Percentiles rank a stretch among this genome's conserved stretches.
These are phyloP conservation scores for Pyrus betulifolia DNA, from an alignment of 306 rosid species.

Conservation along the genomic window DNA sequence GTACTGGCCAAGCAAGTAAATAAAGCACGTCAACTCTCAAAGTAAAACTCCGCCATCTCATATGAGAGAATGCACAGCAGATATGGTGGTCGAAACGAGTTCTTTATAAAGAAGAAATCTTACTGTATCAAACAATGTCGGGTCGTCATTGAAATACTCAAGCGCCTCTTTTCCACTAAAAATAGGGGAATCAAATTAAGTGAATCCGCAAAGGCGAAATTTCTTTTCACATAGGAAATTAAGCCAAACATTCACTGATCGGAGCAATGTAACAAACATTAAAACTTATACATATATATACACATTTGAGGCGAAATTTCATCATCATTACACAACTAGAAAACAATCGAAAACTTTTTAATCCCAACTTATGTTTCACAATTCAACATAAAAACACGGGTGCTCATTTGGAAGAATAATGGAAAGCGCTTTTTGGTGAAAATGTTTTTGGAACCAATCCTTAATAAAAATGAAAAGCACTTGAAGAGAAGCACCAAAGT, in stretches of 20 bases:
- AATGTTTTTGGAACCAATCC: too few relatives aligned
- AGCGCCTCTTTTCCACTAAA: slow-evolving; percentile 82
- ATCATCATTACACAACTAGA: not conserved
- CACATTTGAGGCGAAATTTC: too few relatives aligned
- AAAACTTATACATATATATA: not conserved
- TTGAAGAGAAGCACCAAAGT: not conserved
- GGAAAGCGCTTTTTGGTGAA: too few relatives aligned
- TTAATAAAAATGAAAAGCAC: too few relatives aligned
- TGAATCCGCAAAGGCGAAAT: not conserved
- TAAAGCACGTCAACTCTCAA: slow-evolving; percentile 12
- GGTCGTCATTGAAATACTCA: slow-evolving; percentile 69
- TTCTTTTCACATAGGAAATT: not conserved
- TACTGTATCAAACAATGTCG: slow-evolving; percentile 63
- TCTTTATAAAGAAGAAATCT: slow-evolving; percentile 3
- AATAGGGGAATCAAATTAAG: not conserved
- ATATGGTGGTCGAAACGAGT: not conserved
- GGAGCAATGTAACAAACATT: not conserved
- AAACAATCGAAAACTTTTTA: not conserved
- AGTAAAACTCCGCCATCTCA: slow-evolving; percentile 1
- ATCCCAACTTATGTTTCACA: not conserved
- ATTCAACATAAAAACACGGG: not conserved
- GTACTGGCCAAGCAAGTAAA: slow-evolving; percentile 54
- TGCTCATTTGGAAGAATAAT: too few relatives aligned
- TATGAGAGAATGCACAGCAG: not conserved
- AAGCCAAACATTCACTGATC: not conserved